Base-by-base conservation (phyloP, 1,139 yeast genomes). In the Candida sojae region DNA sequence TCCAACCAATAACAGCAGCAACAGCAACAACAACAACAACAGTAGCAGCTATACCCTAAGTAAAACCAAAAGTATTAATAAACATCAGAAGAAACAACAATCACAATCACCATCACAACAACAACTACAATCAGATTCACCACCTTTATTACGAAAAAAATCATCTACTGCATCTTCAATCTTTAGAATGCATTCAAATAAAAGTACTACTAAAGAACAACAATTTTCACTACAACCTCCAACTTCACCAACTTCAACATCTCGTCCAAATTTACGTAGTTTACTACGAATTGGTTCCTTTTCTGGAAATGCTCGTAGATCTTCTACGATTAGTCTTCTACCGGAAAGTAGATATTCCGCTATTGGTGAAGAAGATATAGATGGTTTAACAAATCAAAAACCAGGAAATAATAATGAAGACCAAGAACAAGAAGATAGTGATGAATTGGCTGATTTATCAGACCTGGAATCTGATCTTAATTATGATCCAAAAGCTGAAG, bases 401-500 rank as follows among this genome's bases (percentile, higher is more conserved):
- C 25, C n/a, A 31, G 13, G n/a, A n/a, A n/a, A 29, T 9, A 11
- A 25, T 8, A 6, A 21, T 5, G 29, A 31, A 4, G 43, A 32
- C 21, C 44, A 40, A 11, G 45, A 21, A 4, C 45, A 42, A 35
- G 48, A 44, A 6, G 48, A 42, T 2, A 44, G 39, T 21, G 48
- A 44, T 25, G 54, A 52, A 17, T 30, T 45, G 28, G 50, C 50
- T 6, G 43, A 45, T 40, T 45, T 47, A 37, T 53, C 56, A 4
- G 57, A 53, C 21, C 53, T 51, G 50, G 70, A 66, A 47, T 62
- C 67, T 10, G 66, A 67, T 50, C 47, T 67, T 48, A 56, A 59
- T 29, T 56, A 54, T 42, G 71, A 71, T 50, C 73, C 74, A 1
- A 68, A 67, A 39, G 68, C 68, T 43, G 78, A 73, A 52, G 77